Evolutionary conservation across 2,329 filamentous ascomycete species (phyloP).

Genomic region (Diaporthe velutina): DNA sequence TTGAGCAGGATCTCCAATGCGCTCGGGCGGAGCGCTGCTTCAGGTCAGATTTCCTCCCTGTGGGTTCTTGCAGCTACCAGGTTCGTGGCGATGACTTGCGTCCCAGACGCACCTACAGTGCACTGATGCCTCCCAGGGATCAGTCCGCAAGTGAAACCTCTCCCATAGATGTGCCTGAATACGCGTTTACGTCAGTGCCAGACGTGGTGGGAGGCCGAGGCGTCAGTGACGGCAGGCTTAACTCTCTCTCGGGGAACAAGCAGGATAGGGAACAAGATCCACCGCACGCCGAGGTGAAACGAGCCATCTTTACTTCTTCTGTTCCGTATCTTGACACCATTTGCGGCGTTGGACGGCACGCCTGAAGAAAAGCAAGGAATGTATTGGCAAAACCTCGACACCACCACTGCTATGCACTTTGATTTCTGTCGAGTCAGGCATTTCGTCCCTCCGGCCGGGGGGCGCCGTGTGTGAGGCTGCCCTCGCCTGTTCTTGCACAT

Average conservation of each 20-base stretch:
- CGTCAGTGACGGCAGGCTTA: background rate
- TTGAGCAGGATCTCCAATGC: background rate
- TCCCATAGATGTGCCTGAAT: background rate
- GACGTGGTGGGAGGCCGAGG: background rate
- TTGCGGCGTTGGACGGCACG: background rate
- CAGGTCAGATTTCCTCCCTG: background rate
- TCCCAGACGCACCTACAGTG: background rate
- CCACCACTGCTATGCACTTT: background rate
- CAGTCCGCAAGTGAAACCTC: background rate
- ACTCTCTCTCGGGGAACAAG: background rate
- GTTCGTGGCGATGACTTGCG: constrained; percentile 12
- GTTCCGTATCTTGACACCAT: background rate
- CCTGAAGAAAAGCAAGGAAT: constrained; percentile 12
- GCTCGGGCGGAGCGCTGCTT: background rate
- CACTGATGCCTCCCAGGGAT: background rate
- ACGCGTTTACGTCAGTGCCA: background rate
- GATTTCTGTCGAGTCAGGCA: background rate
- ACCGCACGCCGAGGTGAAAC: background rate
- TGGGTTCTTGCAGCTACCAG: background rate
- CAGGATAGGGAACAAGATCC: background rate
- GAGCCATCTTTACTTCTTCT: constrained; percentile 22
- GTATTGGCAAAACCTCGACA: background rate
- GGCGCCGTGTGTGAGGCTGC: background rate
- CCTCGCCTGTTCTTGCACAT: constrained; percentile 21
- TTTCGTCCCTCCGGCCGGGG: background rate